Evolutionary conservation across 2,329 filamentous ascomycete genomes (phyloP).

Genomic region (Pyrenophora seminiperda): DNA sequence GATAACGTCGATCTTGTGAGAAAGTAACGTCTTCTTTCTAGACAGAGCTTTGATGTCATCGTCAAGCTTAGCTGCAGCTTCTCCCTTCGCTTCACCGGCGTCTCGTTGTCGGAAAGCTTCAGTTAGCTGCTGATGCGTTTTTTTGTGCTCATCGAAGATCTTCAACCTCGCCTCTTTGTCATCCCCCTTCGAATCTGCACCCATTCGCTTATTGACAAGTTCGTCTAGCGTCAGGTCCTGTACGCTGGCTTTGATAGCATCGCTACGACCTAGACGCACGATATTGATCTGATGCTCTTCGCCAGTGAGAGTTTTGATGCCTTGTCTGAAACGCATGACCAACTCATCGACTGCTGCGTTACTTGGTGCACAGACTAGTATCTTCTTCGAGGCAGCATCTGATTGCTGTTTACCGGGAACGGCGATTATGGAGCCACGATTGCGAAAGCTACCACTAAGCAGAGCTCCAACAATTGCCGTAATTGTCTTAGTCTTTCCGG

Average conservation of each 20-base stretch:
- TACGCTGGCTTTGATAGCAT: slow-evolving; percentile 89
- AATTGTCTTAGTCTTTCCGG: slow-evolving; percentile 98
- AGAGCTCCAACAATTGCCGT: slow-evolving; percentile 92
- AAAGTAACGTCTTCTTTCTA: slow-evolving; percentile 74
- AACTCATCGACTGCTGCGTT: slow-evolving; percentile 97
- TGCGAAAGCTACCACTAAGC: slow-evolving; percentile 64
- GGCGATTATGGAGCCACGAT: slow-evolving; percentile 54
- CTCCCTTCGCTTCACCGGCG: slow-evolving; percentile 62
- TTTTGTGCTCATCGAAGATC: slow-evolving; percentile 72
- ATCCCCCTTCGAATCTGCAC: slow-evolving; percentile 47
- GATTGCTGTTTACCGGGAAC: slow-evolving; percentile 44
- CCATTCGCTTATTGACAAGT: slow-evolving; percentile 76
- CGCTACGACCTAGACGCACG: slow-evolving; percentile 84
- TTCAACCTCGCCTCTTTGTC: slow-evolving; percentile 61
- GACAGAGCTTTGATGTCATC: slow-evolving; percentile 79
- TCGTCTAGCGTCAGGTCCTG: slow-evolving; percentile 93
- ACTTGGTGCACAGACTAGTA: slow-evolving; percentile 96
- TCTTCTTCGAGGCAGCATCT: slow-evolving; percentile 70
- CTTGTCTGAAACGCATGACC: slow-evolving; percentile 87
- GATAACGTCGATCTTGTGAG: slow-evolving; percentile 81
- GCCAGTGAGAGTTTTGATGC: slow-evolving; percentile 78
- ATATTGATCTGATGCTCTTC: slow-evolving; percentile 78
- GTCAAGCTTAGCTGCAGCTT: slow-evolving; percentile 69
- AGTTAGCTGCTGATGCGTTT: slow-evolving; percentile 67
- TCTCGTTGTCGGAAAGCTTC: slow-evolving; percentile 72